phyloP scores from a whole-genome alignment of 2,329 filamentous ascomycete genomes.

The Botrytis deweyae region DNA sequence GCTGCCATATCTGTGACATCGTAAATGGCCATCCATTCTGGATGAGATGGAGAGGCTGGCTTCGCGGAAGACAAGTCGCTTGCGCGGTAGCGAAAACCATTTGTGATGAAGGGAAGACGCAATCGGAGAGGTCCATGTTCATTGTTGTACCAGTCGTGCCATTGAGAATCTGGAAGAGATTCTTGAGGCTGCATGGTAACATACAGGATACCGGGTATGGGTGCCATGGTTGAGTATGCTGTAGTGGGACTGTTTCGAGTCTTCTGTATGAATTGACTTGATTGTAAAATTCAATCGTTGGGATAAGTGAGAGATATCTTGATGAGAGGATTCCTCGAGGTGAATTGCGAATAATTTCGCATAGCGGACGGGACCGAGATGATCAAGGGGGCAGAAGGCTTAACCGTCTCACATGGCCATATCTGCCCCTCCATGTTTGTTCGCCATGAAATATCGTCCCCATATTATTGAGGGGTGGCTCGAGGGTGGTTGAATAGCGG shows the following conservation, averaged over 20 bases:
- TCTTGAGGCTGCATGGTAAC: conserved; percentile 80
- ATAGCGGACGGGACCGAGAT: not conserved
- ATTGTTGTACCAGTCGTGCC: conserved; percentile 94
- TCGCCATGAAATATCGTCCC: not conserved
- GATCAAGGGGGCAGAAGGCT: conserved; percentile 19
- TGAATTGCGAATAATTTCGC: not conserved
- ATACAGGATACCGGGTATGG: conserved; percentile 67
- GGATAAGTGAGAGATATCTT: not conserved
- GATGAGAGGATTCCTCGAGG: not conserved
- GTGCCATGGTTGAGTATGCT: conserved; percentile 15
- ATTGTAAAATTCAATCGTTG: not conserved
- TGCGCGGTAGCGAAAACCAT: conserved; percentile 77
- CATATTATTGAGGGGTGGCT: conserved; percentile 4
- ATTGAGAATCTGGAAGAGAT: conserved; percentile 61
- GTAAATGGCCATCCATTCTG: conserved; percentile 77
- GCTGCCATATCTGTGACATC: conserved; percentile 74
- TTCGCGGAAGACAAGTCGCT: conserved; percentile 49
- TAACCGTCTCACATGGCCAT: conserved; percentile 13
- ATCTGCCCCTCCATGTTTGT: conserved; percentile 18
- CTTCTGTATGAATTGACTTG: not conserved
- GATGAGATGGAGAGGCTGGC: conserved; percentile 44
- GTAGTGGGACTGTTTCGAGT: not conserved
- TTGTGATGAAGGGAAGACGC: conserved; percentile 69
- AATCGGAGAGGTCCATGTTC: conserved; percentile 83
- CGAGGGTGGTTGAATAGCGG: not conserved